phyloP scores from a whole-genome alignment of 2,329 filamentous ascomycete genomes.

The Ceratocystis huliohia region DNA sequence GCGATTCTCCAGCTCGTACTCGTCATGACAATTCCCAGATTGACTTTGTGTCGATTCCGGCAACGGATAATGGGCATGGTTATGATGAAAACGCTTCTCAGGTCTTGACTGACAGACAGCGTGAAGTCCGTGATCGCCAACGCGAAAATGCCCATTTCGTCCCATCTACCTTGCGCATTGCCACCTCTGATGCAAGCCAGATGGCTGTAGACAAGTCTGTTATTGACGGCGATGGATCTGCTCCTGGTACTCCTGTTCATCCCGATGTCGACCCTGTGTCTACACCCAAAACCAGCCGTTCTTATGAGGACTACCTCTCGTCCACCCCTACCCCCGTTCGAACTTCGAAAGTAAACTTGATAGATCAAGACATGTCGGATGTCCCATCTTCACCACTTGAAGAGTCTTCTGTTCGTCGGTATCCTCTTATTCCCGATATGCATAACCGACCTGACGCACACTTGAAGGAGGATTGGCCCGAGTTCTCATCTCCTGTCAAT shows the following conservation, averaged over 20 bases:
- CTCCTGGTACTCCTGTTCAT: constrained; percentile 24
- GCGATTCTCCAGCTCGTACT: constrained; percentile 26
- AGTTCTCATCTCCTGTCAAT: constrained; percentile 39
- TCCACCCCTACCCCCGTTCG: constrained; percentile 50
- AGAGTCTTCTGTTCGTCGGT: constrained; percentile 31
- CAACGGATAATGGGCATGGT: constrained; percentile 31
- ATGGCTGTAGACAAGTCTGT: background rate
- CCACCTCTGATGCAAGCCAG: background rate
- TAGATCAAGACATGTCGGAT: constrained; percentile 38
- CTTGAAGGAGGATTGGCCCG: constrained; percentile 36
- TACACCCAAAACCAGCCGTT: constrained; percentile 36
- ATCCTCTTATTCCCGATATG: constrained; percentile 41
- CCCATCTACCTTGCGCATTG: constrained; percentile 6
- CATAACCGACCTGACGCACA: constrained; percentile 31
- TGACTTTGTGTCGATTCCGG: constrained; percentile 57
- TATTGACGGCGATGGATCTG: background rate
- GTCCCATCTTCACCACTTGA: constrained; percentile 46
- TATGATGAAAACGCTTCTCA: constrained; percentile 47
- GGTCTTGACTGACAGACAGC: constrained; percentile 64
- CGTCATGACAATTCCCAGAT: constrained; percentile 76
- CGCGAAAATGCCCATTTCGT: constrained; percentile 39
- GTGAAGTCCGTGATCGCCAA: constrained; percentile 63
- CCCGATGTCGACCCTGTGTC: constrained; percentile 20
- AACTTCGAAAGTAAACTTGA: constrained; percentile 8
- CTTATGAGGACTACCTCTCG: constrained; percentile 41